Evolutionary conservation across 2,329 filamentous ascomycete species (phyloP).

Genomic region (Lachnellula suecica): DNA sequence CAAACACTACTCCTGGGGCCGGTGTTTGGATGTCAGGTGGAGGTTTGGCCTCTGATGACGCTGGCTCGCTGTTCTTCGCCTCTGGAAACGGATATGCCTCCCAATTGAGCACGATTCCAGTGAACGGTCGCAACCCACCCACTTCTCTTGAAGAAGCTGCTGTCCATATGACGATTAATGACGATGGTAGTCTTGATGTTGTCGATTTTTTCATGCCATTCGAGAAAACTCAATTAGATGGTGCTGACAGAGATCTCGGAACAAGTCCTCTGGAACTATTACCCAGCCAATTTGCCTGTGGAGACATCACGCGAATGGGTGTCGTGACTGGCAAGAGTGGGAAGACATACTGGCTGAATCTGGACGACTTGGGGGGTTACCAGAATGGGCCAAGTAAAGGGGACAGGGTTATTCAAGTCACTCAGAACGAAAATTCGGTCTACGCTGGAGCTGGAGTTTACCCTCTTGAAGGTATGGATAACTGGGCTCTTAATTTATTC

Average conservation of each 20-base stretch:
- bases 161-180: constrained; percentile 46
- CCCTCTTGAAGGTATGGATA: constrained; percentile 43
- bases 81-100: constrained; percentile 49
- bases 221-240: constrained; percentile 48
- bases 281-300: constrained; percentile 43
- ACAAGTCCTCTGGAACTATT: constrained; percentile 45
- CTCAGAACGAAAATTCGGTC: constrained; percentile 47
- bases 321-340: constrained; percentile 49
- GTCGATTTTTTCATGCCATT: constrained; percentile 52
- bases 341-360: constrained; percentile 49
- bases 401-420: constrained; percentile 43
- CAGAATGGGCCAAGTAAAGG: constrained; percentile 42
- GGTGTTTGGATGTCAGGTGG: constrained; percentile 51
- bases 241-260: constrained; percentile 48
- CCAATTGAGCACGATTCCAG: constrained; percentile 42
- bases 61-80: constrained; percentile 45
- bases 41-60: constrained; percentile 46
- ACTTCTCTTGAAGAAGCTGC: constrained; percentile 48
- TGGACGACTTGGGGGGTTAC: constrained; percentile 50
- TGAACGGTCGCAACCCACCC: constrained; percentile 44
- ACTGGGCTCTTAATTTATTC: no score
- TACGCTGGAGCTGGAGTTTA: constrained; percentile 48
- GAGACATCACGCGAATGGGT: constrained; percentile 44
- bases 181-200: constrained; percentile 41
- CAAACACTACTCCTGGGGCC: constrained; percentile 38